phyloP scores from a whole-genome alignment of 2,329 filamentous ascomycete species.

The Xylogone sp. region DNA sequence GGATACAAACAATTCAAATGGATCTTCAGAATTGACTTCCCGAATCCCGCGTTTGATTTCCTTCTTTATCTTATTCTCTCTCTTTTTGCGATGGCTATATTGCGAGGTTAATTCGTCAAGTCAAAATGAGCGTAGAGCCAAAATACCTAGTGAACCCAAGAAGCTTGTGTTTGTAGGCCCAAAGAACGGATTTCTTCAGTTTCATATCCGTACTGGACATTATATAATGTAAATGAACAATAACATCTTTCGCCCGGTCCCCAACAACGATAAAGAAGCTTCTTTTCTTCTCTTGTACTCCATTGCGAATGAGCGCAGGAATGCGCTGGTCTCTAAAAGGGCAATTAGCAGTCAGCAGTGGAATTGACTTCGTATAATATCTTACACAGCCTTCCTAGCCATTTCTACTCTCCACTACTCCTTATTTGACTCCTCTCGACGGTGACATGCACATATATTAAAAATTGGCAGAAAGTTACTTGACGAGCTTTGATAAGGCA shows the following conservation, averaged over 20 bases:
- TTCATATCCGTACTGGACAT: slow-evolving; percentile 87
- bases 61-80: slow-evolving; percentile 96
- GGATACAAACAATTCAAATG: slow-evolving; percentile 95
- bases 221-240: slow-evolving; percentile 92
- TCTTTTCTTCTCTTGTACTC: slow-evolving; percentile 90
- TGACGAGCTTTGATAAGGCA: not conserved
- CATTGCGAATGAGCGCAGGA: slow-evolving; percentile 86
- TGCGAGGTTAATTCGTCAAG: slow-evolving; percentile 11
- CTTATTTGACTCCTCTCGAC: slow-evolving; percentile 11
- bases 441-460: slow-evolving; percentile 10
- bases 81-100: slow-evolving; percentile 88
- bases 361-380: not conserved
- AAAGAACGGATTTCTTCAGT: slow-evolving; percentile 92
- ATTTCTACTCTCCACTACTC: slow-evolving; percentile 13
- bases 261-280: slow-evolving; percentile 98
- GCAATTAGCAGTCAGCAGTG: slow-evolving; percentile 7
- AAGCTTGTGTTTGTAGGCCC: slow-evolving; percentile 98
- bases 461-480: not conserved
- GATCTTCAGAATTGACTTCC: slow-evolving; percentile 88
- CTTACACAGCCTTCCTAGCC: slow-evolving; percentile 28
- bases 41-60: slow-evolving; percentile 93
- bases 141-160: slow-evolving; percentile 77
- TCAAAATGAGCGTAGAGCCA: not conserved
- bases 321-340: slow-evolving; percentile 76
- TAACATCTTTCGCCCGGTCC: slow-evolving; percentile 91